Conservation (phyloP, 306 rosid species). For the Dalbergia cultrata region DNA sequence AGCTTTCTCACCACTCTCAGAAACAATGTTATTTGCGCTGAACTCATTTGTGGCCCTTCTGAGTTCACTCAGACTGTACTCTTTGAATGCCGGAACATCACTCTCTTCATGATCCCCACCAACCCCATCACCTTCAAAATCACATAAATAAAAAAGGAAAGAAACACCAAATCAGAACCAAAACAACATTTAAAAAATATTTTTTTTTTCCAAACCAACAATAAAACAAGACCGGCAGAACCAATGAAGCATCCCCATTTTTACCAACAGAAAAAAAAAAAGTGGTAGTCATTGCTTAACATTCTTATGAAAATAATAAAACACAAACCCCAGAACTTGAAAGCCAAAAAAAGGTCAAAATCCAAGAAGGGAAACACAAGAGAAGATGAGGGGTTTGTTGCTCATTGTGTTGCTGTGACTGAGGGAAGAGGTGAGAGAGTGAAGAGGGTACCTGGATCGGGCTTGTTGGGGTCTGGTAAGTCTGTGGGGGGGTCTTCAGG, state of each 20-base stretch:
- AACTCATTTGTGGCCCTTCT: conserved; percentile 80
- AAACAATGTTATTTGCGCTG: conserved; percentile 67
- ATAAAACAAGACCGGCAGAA: background rate
- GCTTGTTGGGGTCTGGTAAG: conserved; percentile 60
- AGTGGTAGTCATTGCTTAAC: background rate
- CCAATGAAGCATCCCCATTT: conserved; percentile 27
- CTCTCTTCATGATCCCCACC: conserved; percentile 51
- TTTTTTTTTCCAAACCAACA: conserved; percentile 12
- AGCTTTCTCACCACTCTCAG: conserved; percentile 88
- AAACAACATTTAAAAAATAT: conserved; percentile 5
- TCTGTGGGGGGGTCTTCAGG: conserved; percentile 73
- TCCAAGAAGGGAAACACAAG: background rate
- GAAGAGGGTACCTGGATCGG: conserved; percentile 66
- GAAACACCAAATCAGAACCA: conserved; percentile 20
- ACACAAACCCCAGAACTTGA: background rate
- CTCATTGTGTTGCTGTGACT: background rate
- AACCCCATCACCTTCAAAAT: conserved; percentile 61
- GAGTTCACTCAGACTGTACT: conserved; percentile 66
- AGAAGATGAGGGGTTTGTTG: background rate
- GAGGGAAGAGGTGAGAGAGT: background rate
- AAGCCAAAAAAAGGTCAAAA: background rate
- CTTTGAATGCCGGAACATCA: conserved; percentile 69
- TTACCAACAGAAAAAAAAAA: background rate
- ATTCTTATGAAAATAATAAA: background rate
- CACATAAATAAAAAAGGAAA: background rate